These are phyloP conservation scores for Daldinia sp. DNA, from an alignment of 2,329 filamentous ascomycete species.

Conservation along the genomic window DNA sequence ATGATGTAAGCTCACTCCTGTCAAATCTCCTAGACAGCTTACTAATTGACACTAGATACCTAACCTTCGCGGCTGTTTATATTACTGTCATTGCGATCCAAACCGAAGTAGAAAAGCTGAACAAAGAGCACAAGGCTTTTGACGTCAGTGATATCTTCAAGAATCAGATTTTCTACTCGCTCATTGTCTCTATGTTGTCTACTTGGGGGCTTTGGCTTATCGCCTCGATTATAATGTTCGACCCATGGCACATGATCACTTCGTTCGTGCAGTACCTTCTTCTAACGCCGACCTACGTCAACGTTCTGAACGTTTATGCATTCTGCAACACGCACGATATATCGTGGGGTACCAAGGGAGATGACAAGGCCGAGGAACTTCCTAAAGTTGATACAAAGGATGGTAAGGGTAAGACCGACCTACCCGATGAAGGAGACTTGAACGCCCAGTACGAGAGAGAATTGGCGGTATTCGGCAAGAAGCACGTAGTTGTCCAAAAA, in stretches of 20 bases:
- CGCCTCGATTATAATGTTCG: conserved; percentile 91
- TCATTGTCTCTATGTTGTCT: conserved; percentile 90
- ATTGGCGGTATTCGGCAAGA: conserved; percentile 74
- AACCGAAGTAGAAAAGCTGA: conserved; percentile 66
- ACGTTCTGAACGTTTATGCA: conserved; percentile 97
- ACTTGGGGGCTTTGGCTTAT: conserved; percentile 95
- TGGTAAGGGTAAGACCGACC: conserved; percentile 88
- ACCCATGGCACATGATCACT: conserved; percentile 99
- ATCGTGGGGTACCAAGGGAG: conserved; percentile 97
- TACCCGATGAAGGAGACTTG: conserved; percentile 93
- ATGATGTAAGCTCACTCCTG: conserved; percentile 73
- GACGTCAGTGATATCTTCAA: conserved; percentile 77
- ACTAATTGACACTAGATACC: conserved; percentile 65
- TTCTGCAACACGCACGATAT: conserved; percentile 99
- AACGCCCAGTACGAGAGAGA: conserved; percentile 95
- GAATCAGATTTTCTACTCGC: conserved; percentile 89
- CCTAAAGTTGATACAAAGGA: conserved; percentile 90
- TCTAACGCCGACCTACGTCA: conserved; percentile 95
- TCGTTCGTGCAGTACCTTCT: conserved; percentile 93
- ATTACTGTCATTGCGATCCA: conserved; percentile 91
- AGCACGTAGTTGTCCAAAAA: conserved; percentile 77
- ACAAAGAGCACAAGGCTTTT: conserved; percentile 58
- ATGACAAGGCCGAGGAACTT: conserved; percentile 92
- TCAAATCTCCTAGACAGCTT: background rate
- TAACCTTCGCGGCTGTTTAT: conserved; percentile 94